Evolutionary conservation across 179 eudicot species (phyloP).

Genomic region (Silene coronaria): DNA sequence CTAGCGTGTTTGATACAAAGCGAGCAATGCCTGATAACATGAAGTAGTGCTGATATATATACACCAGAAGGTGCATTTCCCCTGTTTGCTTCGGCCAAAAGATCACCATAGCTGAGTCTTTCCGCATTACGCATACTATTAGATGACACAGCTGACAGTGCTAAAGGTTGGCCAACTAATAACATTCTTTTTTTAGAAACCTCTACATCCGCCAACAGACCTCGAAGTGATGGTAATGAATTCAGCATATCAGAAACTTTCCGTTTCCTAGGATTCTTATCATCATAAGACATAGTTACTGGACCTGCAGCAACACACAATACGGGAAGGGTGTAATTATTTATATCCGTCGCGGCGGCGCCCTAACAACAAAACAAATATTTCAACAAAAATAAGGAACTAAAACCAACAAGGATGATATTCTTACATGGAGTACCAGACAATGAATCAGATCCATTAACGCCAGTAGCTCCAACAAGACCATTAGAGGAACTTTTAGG

Average conservation of each 20-base stretch:
- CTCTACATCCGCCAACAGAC: conserved; percentile 30
- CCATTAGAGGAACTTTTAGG: conserved; percentile 33
- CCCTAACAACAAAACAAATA: conserved; percentile 7
- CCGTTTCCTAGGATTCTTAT: conserved; percentile 54
- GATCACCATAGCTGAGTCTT: conserved; percentile 62
- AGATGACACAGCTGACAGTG: conserved; percentile 32
- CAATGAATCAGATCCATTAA: conserved; percentile 40
- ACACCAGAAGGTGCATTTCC: conserved; percentile 76
- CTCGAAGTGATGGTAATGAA: conserved; percentile 61
- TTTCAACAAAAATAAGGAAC: conserved; percentile 2
- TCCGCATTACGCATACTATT: conserved; percentile 33
- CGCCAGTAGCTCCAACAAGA: conserved; percentile 25
- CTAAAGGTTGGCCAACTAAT: conserved; percentile 31
- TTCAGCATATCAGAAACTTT: conserved; percentile 60
- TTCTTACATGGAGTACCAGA: conserved; percentile 53
- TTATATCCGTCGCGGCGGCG: conserved; percentile 2
- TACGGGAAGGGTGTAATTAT: conserved; percentile 37
- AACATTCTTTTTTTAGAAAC: conserved; percentile 54
- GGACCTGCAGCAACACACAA: conserved; percentile 38
- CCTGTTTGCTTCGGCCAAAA: conserved; percentile 86
- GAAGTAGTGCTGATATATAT: conserved; percentile 73
- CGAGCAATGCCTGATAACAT: conserved; percentile 93
- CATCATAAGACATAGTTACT: conserved; percentile 29
- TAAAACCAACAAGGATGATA: conserved; percentile 20
- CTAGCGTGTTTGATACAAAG: conserved; percentile 93